Evolutionary conservation across 345 rosid species (phyloP).

Genomic region (Euclidium syriacum): DNA sequence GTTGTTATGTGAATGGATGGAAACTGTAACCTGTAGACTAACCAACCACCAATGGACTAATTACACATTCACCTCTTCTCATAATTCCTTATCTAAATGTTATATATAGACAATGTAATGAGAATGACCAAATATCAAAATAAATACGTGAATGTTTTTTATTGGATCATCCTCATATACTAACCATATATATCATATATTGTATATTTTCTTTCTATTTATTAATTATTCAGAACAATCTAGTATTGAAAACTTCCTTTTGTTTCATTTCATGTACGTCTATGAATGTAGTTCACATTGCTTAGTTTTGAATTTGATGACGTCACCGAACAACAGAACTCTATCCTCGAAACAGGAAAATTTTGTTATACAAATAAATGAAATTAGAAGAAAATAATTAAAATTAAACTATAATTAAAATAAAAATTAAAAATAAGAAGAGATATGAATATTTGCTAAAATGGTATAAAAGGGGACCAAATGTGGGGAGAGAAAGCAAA

Average conservation of each 20-base stretch:
- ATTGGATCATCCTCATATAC: not conserved
- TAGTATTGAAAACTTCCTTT: not conserved
- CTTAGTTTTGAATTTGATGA: not conserved
- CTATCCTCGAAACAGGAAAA: conserved; percentile 10
- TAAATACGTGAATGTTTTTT: not conserved
- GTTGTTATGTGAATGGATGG: too few species aligned
- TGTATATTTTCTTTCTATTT: not conserved
- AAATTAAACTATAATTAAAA: not conserved
- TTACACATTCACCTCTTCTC: not conserved
- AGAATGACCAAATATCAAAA: not conserved
- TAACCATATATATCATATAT: not conserved
- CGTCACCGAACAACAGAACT: conserved; percentile 7
- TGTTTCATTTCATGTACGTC: not conserved
- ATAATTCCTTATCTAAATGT: not conserved
- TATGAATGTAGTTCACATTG: not conserved
- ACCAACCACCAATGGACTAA: not conserved
- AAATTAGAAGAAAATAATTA: not conserved
- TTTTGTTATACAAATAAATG: not conserved
- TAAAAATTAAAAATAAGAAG: not conserved
- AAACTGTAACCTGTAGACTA: not conserved
- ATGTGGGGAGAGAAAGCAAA: not conserved
- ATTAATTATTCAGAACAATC: not conserved
- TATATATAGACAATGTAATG: not conserved
- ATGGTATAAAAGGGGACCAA: conserved; percentile 13
- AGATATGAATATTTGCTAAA: not conserved